A percentile compares a stretch with the other conserved stretches of the same genome.
Evolutionary conservation across 73 alveolate species (phyloP).

Genomic region (Tetrahymena thermophila): DNA sequence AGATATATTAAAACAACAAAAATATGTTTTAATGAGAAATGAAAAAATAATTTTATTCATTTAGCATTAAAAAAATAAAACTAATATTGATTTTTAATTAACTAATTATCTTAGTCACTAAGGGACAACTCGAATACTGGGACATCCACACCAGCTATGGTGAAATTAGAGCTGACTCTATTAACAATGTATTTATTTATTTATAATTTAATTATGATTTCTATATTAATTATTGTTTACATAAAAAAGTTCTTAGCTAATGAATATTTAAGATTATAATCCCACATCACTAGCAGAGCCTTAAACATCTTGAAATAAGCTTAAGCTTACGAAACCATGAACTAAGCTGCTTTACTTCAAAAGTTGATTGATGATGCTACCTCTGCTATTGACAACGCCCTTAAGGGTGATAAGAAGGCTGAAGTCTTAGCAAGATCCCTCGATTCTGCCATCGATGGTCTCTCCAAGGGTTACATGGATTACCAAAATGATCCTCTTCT

Average conservation of each 20-base stretch:
- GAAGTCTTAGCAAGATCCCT: conserved; percentile 6
- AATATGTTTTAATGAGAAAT: not conserved
- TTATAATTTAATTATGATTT: not conserved
- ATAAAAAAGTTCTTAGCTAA: conserved; percentile 13
- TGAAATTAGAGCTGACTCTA: conserved; percentile 35
- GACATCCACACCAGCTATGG: conserved; percentile 20
- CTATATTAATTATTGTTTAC: not conserved
- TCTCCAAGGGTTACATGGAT: conserved; percentile 38
- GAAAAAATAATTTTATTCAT: not conserved
- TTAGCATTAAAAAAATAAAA: too few relatives aligned
- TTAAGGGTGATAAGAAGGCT: not conserved
- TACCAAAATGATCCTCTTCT: conserved; percentile 36
- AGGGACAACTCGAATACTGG: conserved; percentile 46
- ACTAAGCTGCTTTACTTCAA: conserved; percentile 18
- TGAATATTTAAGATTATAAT: conserved; percentile 14
- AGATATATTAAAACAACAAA: not conserved
- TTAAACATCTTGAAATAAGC: conserved; percentile 26
- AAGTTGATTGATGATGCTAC: conserved; percentile 33
- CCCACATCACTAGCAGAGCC: conserved; percentile 31
- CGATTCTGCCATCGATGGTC: conserved; percentile 32
- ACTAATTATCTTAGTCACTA: not conserved
- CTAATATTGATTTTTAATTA: too few relatives aligned
- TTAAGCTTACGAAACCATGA: conserved; percentile 23
- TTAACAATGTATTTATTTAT: conserved; percentile 8
- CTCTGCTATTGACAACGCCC: conserved; percentile 21